Percentiles rank a stretch among this genome's conserved stretches.
phyloP scores from a whole-genome alignment of 2,329 filamentous ascomycete species.

The Grosmannia huntii region DNA sequence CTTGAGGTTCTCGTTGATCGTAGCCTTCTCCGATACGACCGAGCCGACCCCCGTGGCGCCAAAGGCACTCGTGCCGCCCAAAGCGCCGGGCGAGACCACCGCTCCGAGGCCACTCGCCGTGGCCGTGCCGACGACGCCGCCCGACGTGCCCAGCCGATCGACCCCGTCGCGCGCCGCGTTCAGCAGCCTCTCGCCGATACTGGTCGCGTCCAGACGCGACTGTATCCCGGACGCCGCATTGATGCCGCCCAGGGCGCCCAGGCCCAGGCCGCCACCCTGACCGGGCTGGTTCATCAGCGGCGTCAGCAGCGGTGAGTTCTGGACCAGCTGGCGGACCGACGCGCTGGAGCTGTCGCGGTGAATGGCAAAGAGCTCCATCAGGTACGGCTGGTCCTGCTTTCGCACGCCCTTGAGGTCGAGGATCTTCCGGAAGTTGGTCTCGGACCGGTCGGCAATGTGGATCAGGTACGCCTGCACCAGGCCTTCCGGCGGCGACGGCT shows the following conservation, averaged over 20 bases:
- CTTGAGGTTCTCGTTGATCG: constrained; percentile 85
- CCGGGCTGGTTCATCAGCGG: constrained; percentile 42
- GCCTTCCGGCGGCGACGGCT: constrained; percentile 78
- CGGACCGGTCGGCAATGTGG: constrained; percentile 86
- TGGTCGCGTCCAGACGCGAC: constrained; percentile 25
- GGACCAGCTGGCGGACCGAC: constrained; percentile 53
- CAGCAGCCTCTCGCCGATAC: constrained; percentile 73
- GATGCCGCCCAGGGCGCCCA: no score
- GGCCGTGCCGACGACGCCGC: constrained; percentile 19
- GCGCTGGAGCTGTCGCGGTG: constrained; percentile 64
- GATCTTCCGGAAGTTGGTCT: constrained; percentile 91
- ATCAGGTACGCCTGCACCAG: constrained; percentile 96
- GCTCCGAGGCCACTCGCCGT: constrained; percentile 11
- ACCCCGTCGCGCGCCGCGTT: constrained; percentile 78
- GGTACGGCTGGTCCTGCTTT: constrained; percentile 66
- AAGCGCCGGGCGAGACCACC: neutral
- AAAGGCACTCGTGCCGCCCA: constrained; percentile 40
- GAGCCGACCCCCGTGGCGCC: constrained; percentile 25
- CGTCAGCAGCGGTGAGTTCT: constrained; percentile 57
- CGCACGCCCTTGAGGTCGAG: constrained; percentile 89
- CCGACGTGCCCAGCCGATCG: constrained; percentile 53
- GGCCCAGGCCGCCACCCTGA: constrained; percentile 21
- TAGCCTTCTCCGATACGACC: constrained; percentile 38
- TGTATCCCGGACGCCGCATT: constrained; percentile 11
- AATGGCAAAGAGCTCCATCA: constrained; percentile 72